Base-by-base conservation (phyloP, 2,329 filamentous ascomycete species). In the Penicillium freii region DNA sequence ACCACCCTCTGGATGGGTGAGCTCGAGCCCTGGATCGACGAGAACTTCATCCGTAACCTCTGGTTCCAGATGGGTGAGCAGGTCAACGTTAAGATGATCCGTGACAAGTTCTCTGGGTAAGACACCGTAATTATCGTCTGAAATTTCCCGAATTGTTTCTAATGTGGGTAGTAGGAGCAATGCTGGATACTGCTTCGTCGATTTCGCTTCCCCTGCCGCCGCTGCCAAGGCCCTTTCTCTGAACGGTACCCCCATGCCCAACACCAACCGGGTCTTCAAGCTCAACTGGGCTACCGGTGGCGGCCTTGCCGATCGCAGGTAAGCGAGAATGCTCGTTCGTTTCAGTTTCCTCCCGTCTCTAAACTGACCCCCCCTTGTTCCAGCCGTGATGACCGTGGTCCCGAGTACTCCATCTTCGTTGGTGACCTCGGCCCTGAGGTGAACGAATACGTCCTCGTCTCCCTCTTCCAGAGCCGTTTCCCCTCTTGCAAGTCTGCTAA, bases 21-120 rank as follows among this genome's bases (percentile, higher is more conserved):
- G 76, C 88, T 99, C 63, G 93, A 97, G 78, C 91, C 92, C 29
- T 99, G 94, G 94, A 97, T 99, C 80, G 94, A 99, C 69, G 94
- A 99, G 81, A 95, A 93, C 78, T 99, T 97, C 76, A 90, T 99
- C 72, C 92, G 95, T 78, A 94, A 90, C 68, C 87, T 97, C 45
- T 97, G 91, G 84, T 96, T 91, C 71, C 87, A 92, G 69, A 90
- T 96, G 80, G 92, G 90, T 66, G 94, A 97, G 78, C 87, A 87
- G 63, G 94, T 99, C 69, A 97, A 97, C 69, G 94, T 99, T 69
- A 99, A 99, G 85, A 96, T 99, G 84, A 99, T 99, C 71, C 91
- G 94, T 65, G 94, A 99, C 81, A 97, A 97, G 79, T 96, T 96
- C 77, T 97, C 93, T 73, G 94, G 93, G 92, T 96, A 83, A 78